These are phyloP conservation scores for Coemansia sp. DNA, from an alignment of 192 early-diverging fungal species.

Conservation along the genomic window DNA sequence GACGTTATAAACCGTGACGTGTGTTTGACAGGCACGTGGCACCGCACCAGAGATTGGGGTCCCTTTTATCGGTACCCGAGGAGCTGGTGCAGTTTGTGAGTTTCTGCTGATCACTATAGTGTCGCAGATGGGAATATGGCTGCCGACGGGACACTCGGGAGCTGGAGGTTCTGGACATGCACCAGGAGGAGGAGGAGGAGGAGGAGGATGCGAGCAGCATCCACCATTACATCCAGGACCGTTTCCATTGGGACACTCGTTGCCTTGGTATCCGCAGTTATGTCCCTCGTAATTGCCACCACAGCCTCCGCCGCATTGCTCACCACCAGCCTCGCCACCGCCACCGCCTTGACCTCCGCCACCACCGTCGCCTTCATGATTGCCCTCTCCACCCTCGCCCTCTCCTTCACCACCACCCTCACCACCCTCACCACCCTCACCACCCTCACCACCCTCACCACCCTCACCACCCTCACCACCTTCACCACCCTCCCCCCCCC, in stretches of 20 bases:
- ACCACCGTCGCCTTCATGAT: background rate
- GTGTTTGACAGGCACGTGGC: background rate
- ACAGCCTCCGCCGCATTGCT: background rate
- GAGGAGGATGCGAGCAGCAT: constrained; percentile 11
- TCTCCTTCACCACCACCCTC: constrained; percentile 12
- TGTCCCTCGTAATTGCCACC: background rate
- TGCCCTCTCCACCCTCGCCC: constrained; percentile 8
- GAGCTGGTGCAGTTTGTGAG: constrained; percentile 1
- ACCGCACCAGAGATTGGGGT: background rate
- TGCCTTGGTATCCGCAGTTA: background rate
- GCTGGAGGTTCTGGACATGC: constrained; percentile 6
- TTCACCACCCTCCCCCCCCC: constrained; percentile 14
- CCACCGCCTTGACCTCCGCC: background rate
- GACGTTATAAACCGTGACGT: constrained; percentile 28
- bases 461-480: constrained; percentile 10
- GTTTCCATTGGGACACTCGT: constrained; percentile 7
- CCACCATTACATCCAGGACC: constrained; percentile 9
- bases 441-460: constrained; percentile 8
- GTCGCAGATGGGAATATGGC: background rate
- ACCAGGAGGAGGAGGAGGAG: constrained; percentile 18
- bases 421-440: constrained; percentile 10
- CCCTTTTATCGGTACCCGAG: background rate
- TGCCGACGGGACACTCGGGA: background rate
- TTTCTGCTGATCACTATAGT: background rate
- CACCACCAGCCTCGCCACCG: background rate